Evolutionary conservation across 1,139 yeast genomes (phyloP), one percentile per base, ranked within the genome.

Genomic region (Nakaseomyces sp.): DNA sequence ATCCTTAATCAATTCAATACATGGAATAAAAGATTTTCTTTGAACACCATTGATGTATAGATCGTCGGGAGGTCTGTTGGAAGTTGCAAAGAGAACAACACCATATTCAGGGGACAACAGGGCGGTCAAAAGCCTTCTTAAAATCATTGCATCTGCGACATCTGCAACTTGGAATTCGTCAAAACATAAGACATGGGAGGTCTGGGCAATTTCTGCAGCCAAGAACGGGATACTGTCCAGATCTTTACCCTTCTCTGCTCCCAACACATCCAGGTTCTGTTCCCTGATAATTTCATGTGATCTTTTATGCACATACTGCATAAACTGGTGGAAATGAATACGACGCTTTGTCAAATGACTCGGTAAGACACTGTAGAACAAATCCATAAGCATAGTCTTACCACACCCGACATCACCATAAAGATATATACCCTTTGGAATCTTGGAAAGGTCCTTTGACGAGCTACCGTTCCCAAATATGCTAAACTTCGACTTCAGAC

Each of bases 321-420:
- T 91, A 63, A 91, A 91, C 53, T 88, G 95, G 64, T 91, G 98
- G 72, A 91, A 91, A 66, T 91, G 98, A 41, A 89, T 71, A 50
- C 98, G 71, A 54, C 71, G 75, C 56, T 87, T 88, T 20, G 91
- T 74, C 47, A 91, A 67, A 59, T 82, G 87, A 0, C 62, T 43
- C 0, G 97, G 96, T 13, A 91, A 73, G 0, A 96, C 86, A 18
- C 76, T 70, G 65, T 88, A 91, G 57, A 91, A 91, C 55, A 91
- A 71, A 64, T 91, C 98, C 97, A 91, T 89, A 50, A 91, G 71
- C 96, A 91, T 91, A 4, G 98, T 91, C 61, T 91, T 91, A 8
- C 98, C 98, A 65, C 97, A 88, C 3, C 98, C 98, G 37, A 91
- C 98, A 63, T 91, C 98, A 16, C 98, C 98, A 63, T 86, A 91